Conservation (phyloP, 2,329 filamentous ascomycete genomes). For the Waltergamsia citrina region DNA sequence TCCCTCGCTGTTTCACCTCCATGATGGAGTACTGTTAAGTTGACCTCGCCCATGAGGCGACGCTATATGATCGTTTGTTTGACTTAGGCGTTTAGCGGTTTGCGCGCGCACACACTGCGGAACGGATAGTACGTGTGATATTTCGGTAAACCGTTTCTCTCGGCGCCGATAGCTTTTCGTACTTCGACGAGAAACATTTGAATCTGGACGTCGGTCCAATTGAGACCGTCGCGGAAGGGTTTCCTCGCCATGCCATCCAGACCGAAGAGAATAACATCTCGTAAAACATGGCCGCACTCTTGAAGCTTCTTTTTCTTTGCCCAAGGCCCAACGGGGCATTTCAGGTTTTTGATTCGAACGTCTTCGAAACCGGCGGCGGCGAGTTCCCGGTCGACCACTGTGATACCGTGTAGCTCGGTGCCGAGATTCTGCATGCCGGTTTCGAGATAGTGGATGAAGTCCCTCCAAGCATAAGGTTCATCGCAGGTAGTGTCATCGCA, state of each 20-base stretch:
- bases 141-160: constrained; percentile 19
- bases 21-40: no score
- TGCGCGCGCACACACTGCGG: constrained; percentile 26
- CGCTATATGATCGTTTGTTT: no score
- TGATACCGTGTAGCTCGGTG: constrained; percentile 30
- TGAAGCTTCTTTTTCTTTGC: constrained; percentile 29
- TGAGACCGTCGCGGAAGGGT: constrained; percentile 27
- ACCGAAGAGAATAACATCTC: constrained; percentile 30
- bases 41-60: no score
- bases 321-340: constrained; percentile 40
- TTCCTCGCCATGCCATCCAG: constrained; percentile 26
- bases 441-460: constrained; percentile 31
- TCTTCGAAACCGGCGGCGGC: constrained; percentile 29
- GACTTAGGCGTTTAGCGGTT: constrained; percentile 21
- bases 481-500: constrained; percentile 35
- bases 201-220: constrained; percentile 29
- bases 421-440: constrained; percentile 30
- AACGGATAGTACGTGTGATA: constrained; percentile 30
- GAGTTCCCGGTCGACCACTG: constrained; percentile 23
- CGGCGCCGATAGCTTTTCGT: constrained; percentile 25
- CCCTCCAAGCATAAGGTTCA: constrained; percentile 34
- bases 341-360: constrained; percentile 29
- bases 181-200: constrained; percentile 34
- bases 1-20: no score
- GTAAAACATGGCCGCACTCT: constrained; percentile 34